phyloP scores from a whole-genome alignment of 768 basidiomycete genomes.

The Xerocomellus dryophilus region DNA sequence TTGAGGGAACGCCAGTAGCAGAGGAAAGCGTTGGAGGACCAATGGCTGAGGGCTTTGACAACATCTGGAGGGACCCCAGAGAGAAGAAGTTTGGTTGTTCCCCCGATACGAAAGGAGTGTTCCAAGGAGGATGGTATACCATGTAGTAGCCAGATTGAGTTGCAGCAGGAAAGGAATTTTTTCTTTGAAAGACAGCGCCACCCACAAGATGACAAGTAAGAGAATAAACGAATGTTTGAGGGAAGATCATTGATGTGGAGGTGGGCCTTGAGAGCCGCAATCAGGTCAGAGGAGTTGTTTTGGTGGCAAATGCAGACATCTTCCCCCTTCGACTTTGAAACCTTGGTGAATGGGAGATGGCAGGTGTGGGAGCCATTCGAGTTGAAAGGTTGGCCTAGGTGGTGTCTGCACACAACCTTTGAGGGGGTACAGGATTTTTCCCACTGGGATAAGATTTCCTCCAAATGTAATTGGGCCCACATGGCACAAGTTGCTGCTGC shows the following conservation, averaged over 20 bases:
- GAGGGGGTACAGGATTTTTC: background rate
- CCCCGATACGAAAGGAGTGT: no score
- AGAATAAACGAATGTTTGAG: background rate
- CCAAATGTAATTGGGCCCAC: background rate
- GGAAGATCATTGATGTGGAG: slow-evolving; percentile 3
- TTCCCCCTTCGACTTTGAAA: slow-evolving; percentile 21
- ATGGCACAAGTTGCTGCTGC: background rate
- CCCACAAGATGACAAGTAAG: background rate
- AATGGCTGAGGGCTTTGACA: slow-evolving; percentile 29
- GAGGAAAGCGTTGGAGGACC: slow-evolving; percentile 36
- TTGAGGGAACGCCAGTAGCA: slow-evolving; percentile 29
- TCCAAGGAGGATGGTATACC: no score
- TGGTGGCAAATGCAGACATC: slow-evolving; percentile 35
- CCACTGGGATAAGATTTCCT: background rate
- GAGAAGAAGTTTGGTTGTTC: background rate
- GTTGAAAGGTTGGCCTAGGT: background rate
- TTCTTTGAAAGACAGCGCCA: background rate
- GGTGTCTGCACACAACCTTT: rapidly evolving
- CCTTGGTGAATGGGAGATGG: slow-evolving; percentile 18
- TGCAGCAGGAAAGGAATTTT: background rate
- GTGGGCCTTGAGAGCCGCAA: no score
- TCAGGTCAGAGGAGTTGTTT: slow-evolving; percentile 12
- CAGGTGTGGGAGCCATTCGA: background rate
- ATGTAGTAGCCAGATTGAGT: background rate
- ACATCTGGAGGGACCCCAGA: slow-evolving; percentile 30